Conservation (phyloP, 1,139 yeast genomes). For the Blastobotrys aristatus region DNA sequence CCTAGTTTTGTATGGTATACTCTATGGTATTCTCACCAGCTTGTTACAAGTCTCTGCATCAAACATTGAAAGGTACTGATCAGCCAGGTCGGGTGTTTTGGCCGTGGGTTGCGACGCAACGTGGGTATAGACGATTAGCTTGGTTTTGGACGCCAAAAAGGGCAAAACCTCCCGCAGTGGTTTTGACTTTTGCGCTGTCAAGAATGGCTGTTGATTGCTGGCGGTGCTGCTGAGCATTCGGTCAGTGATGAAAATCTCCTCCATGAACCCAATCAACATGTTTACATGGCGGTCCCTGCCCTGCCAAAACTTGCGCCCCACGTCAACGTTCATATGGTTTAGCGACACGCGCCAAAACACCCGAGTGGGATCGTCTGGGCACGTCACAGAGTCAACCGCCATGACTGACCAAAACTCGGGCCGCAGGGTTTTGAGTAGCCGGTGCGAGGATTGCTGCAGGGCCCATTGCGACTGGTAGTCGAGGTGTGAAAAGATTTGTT, state of each 20-base stretch:
- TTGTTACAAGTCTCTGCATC: too few species aligned
- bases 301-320: not conserved
- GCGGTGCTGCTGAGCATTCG: too few species aligned
- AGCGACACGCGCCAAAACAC: not conserved
- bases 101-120: too few species aligned
- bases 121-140: too few species aligned
- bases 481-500: not conserved
- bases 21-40: not conserved
- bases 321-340: not conserved
- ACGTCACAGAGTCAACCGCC: not conserved
- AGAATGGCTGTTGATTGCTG: too few species aligned
- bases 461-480: not conserved
- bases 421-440: not conserved
- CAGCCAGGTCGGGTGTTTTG: too few species aligned
- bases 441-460: not conserved
- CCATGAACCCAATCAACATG: not conserved
- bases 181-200: too few species aligned
- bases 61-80: too few species aligned
- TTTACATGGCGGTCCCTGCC: not conserved
- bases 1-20: not conserved
- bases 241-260: not conserved
- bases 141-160: too few species aligned
- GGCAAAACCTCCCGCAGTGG: too few species aligned
- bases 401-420: not conserved
- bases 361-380: not conserved